These are phyloP conservation scores for Malassezia japonica DNA, from an alignment of 1,284 basidiomycete species.

Conservation along the genomic window DNA sequence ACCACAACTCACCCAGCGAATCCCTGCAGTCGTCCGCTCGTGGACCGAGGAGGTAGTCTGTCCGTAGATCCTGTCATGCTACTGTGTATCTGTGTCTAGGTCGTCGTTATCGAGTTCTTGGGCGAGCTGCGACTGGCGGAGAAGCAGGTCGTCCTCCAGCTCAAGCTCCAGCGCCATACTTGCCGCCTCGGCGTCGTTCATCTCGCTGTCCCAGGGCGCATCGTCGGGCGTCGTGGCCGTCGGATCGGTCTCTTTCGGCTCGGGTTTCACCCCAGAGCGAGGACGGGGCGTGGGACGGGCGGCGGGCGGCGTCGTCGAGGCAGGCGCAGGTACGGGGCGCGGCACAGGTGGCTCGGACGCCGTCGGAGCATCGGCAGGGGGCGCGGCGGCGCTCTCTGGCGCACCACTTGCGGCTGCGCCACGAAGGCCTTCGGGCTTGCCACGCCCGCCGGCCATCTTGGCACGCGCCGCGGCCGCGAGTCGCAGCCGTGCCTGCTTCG, in stretches of 20 bases:
- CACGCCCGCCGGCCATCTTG: not conserved
- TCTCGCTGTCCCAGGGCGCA: not conserved
- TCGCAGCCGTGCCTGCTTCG: not conserved
- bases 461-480: conserved; percentile 1
- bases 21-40: conserved; percentile 11
- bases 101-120: conserved; percentile 15
- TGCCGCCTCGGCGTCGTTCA: conserved; percentile 20
- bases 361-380: not conserved
- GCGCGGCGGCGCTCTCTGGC: too few species aligned
- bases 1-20: too few species aligned
- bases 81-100: not conserved
- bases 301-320: too few species aligned
- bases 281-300: too few species aligned
- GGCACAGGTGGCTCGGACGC: not conserved
- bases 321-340: too few species aligned
- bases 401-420: too few species aligned
- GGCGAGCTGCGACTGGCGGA: conserved; percentile 16
- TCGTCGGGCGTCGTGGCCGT: not conserved
- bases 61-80: not conserved
- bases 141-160: conserved; percentile 14
- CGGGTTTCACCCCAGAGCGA: too few species aligned
- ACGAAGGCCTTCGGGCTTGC: too few species aligned
- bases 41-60: conserved; percentile 10
- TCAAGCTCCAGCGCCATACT: conserved; percentile 26
- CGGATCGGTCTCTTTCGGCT: not conserved